A percentile compares a stretch with the other conserved stretches of the same genome.
Conservation (phyloP, 441 rosid genomes). For the Gossypium laxum region DNA sequence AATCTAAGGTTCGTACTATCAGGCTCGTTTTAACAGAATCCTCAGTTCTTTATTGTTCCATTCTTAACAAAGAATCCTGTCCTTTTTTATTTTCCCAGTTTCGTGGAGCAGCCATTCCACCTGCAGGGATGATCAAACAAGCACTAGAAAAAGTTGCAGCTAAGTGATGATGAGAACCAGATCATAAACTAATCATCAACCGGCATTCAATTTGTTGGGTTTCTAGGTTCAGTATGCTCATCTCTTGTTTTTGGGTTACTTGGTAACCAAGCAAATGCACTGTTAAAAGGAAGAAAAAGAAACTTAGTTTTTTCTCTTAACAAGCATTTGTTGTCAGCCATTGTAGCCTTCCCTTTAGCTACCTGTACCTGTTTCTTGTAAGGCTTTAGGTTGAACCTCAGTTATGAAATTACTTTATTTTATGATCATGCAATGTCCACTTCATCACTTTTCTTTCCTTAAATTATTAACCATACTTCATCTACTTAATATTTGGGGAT, state of each 20-base stretch:
- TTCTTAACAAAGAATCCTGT: neutral
- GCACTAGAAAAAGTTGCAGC: conserved; percentile 47
- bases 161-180: conserved; percentile 21
- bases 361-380: neutral
- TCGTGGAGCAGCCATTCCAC: conserved; percentile 49
- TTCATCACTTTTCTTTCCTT: neutral
- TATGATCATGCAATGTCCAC: neutral
- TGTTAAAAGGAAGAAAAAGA: neutral
- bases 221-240: conserved; percentile 7
- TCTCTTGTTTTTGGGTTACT: neutral
- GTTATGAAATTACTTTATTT: neutral
- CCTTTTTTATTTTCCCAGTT: conserved; percentile 30
- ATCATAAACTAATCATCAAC: conserved; percentile 10
- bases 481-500: neutral
- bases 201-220: neutral
- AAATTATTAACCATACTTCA: neutral
- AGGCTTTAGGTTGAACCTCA: neutral
- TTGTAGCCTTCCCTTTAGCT: neutral
- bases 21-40: neutral
- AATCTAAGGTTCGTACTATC: conserved; percentile 42
- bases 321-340: neutral
- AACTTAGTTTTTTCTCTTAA: neutral
- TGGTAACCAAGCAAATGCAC: neutral
- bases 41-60: neutral
- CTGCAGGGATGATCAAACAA: conserved; percentile 54